These are phyloP conservation scores for Bipolaris victoriae DNA, from an alignment of 2,329 filamentous ascomycete species.

Conservation along the genomic window DNA sequence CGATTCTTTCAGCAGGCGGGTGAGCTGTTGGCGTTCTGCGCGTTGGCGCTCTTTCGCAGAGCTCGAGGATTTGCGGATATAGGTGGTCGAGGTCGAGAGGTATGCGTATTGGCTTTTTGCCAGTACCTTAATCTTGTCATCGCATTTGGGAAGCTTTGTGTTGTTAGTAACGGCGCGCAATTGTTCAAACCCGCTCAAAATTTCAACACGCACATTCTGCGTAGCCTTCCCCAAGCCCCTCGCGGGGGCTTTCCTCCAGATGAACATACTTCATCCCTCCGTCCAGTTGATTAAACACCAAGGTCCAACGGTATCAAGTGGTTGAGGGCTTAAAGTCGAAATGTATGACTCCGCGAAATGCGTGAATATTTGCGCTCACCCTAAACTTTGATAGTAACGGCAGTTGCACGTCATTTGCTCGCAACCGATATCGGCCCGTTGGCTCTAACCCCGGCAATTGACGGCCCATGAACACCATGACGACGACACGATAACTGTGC, in stretches of 20 bases:
- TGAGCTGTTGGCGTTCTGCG: conserved; percentile 47
- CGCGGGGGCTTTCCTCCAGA: conserved; percentile 42
- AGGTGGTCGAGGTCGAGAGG: conserved; percentile 24
- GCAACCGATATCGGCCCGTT: conserved; percentile 24
- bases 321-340: conserved; percentile 1
- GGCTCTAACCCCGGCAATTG: conserved; percentile 6
- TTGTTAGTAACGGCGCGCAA: conserved; percentile 17
- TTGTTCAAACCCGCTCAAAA: conserved; percentile 3
- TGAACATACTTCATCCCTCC: conserved; percentile 50
- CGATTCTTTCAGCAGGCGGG: conserved; percentile 74
- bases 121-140: conserved; percentile 24
- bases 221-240: conserved; percentile 40
- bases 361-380: conserved; percentile 11
- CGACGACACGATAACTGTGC: neutral
- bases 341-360: conserved; percentile 13
- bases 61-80: conserved; percentile 32
- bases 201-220: conserved; percentile 26
- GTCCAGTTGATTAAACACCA: conserved; percentile 18
- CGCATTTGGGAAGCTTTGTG: conserved; percentile 26
- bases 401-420: conserved; percentile 22
- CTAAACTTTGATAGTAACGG: conserved; percentile 9
- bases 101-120: conserved; percentile 6
- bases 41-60: conserved; percentile 46
- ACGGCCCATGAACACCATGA: conserved; percentile 9
- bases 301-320: neutral